These are phyloP conservation scores for Saccharum officinarum DNA, from an alignment of 176 grass and related monocot species.

Conservation along the genomic window DNA sequence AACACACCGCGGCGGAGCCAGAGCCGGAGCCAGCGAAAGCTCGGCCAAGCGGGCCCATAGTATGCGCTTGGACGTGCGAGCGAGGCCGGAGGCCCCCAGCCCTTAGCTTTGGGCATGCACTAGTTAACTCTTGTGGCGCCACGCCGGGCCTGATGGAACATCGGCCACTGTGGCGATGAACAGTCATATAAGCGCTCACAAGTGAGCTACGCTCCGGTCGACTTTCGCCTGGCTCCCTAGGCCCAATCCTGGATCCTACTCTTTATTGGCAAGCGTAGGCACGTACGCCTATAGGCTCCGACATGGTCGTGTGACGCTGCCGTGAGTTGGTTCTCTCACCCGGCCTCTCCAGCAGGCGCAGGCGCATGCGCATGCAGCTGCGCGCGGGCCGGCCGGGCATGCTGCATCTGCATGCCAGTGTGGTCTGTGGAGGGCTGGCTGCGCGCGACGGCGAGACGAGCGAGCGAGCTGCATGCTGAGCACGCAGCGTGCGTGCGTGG, in stretches of 20 bases:
- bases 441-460: neutral
- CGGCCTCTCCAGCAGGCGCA: no score
- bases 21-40: no score
- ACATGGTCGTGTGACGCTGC: slow-evolving; percentile 39
- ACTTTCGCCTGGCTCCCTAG: slow-evolving; percentile 23
- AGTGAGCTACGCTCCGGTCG: neutral
- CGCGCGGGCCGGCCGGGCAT: no score
- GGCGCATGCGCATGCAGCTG: no score
- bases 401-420: neutral
- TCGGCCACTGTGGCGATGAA: slow-evolving; percentile 7
- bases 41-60: no score
- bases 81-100: neutral
- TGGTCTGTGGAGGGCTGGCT: no score
- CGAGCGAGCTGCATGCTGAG: neutral
- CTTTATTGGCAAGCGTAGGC: slow-evolving; percentile 13
- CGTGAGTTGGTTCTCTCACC: neutral
- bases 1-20: no score
- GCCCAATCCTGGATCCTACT: slow-evolving; percentile 36
- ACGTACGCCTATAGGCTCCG: slow-evolving; percentile 13
- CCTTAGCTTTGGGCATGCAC: neutral
- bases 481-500: neutral
- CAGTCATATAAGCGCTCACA: slow-evolving; percentile 33
- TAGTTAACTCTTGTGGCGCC: neutral
- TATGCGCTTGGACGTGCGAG: no score
- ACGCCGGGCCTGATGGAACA: slow-evolving; percentile 1